These are phyloP conservation scores for Pseudisothecium myosuroides DNA, from an alignment of 225 moss, liverwort and hornwort genomes.

Conservation along the genomic window DNA sequence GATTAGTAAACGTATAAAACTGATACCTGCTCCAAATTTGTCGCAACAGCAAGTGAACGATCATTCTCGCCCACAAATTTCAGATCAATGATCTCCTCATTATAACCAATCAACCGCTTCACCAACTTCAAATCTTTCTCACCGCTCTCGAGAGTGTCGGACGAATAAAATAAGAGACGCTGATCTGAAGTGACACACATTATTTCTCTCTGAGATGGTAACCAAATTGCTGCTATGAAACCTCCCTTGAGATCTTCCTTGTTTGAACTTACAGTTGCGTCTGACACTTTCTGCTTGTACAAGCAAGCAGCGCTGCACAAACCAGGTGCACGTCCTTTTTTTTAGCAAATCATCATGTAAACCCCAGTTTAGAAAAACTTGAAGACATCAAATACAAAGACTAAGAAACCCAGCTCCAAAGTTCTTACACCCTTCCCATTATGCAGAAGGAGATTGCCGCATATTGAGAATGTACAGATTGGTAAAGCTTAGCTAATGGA, in stretches of 20 bases:
- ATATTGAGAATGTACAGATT: neutral
- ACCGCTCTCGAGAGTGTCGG: conserved; percentile 36
- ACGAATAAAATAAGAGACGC: conserved; percentile 69
- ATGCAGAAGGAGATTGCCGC: neutral
- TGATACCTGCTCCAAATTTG: conserved; percentile 88
- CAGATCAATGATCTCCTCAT: conserved; percentile 91
- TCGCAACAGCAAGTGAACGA: conserved; percentile 73
- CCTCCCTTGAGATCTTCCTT: conserved; percentile 73
- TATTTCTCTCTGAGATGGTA: conserved; percentile 50
- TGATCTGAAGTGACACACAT: conserved; percentile 94
- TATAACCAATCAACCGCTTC: conserved; percentile 87
- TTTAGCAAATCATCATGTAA: neutral
- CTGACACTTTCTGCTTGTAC: conserved; percentile 60
- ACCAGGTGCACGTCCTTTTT: neutral
- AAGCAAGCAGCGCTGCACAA: conserved; percentile 65
- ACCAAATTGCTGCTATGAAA: conserved; percentile 40
- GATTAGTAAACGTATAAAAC: neutral
- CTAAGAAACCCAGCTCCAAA: neutral
- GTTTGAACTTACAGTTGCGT: conserved; percentile 30
- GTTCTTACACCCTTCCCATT: neutral
- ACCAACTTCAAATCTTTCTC: conserved; percentile 46
- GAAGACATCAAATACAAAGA: neutral
- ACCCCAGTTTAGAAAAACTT: neutral
- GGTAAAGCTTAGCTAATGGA: neutral
- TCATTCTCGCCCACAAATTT: conserved; percentile 66